A percentile compares a stretch with the other conserved stretches of the same genome.
Conservation (phyloP, 331 rosid genomes). For the Malus hybrid region DNA sequence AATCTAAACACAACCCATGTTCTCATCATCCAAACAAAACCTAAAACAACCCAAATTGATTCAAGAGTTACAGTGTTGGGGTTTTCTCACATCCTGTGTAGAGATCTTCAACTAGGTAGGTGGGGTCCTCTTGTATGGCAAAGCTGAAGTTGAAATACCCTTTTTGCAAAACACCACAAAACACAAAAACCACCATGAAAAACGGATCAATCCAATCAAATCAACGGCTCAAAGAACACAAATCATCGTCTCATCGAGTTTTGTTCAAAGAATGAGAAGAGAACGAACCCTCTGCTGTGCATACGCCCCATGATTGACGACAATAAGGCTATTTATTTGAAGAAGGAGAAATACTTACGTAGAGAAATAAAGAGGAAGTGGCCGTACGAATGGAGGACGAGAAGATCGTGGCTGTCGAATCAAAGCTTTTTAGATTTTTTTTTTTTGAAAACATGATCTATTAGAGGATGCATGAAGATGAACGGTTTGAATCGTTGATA, state of each 20-base stretch:
- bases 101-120: conserved; percentile 65
- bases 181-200: background rate
- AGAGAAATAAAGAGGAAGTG: conserved; percentile 7
- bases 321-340: background rate
- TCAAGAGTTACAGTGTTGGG: background rate
- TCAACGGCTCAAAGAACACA: background rate
- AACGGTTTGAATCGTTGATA: too few species aligned
- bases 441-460: too few species aligned
- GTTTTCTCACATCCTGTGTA: conserved; percentile 43
- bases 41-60: too few species aligned
- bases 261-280: background rate
- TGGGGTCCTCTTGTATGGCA: conserved; percentile 64
- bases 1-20: too few species aligned
- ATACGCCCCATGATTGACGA: background rate
- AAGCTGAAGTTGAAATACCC: conserved; percentile 71
- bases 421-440: conserved; percentile 8
- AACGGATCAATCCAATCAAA: background rate
- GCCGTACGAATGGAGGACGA: conserved; percentile 23
- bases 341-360: conserved; percentile 19
- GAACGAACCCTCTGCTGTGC: background rate
- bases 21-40: too few species aligned
- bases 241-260: background rate
- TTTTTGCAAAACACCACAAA: conserved; percentile 33
- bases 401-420: conserved; percentile 38
- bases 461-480: too few species aligned